These are phyloP conservation scores for Zygnema circumcarinatum DNA, from an alignment of 139 green algal genomes.

Conservation along the genomic window DNA sequence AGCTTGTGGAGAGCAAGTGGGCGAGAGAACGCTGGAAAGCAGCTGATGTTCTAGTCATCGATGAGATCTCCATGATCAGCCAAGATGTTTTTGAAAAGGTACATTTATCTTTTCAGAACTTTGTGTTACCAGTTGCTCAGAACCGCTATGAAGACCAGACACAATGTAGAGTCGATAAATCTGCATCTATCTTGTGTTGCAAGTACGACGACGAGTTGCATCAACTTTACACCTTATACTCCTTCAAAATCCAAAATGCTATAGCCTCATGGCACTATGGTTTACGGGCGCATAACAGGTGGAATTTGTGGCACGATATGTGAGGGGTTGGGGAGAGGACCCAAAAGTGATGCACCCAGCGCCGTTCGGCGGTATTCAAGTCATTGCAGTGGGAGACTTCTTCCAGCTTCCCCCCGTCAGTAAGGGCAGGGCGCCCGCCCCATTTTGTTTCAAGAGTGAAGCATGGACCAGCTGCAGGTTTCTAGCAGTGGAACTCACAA, in stretches of 20 bases:
- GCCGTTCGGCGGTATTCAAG: constrained; percentile 74
- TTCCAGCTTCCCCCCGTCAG: constrained; percentile 72
- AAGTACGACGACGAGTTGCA: too few relatives aligned
- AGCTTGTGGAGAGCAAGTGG: too few relatives aligned
- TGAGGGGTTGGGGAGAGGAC: neutral
- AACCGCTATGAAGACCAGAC: neutral
- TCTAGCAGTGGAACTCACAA: constrained; percentile 58
- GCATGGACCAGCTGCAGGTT: constrained; percentile 62
- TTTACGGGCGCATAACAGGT: too few relatives aligned
- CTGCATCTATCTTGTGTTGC: too few relatives aligned
- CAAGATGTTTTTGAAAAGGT: constrained; percentile 21
- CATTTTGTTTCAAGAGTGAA: constrained; percentile 67
- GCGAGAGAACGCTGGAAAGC: constrained; percentile 50
- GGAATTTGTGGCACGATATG: neutral
- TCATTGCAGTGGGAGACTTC: constrained; percentile 75
- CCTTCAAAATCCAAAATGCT: too few relatives aligned
- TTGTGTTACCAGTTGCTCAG: neutral
- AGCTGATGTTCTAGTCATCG: constrained; percentile 66
- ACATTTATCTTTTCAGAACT: too few relatives aligned
- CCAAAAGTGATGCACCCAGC: neutral
- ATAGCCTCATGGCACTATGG: too few relatives aligned
- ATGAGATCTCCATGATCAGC: constrained; percentile 65
- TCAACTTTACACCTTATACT: too few relatives aligned
- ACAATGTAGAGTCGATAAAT: neutral
- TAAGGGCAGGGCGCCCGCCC: neutral